Evolutionary conservation across 495 filamentous ascomycete species (phyloP).

Genomic region (Apiosordaria backusii): DNA sequence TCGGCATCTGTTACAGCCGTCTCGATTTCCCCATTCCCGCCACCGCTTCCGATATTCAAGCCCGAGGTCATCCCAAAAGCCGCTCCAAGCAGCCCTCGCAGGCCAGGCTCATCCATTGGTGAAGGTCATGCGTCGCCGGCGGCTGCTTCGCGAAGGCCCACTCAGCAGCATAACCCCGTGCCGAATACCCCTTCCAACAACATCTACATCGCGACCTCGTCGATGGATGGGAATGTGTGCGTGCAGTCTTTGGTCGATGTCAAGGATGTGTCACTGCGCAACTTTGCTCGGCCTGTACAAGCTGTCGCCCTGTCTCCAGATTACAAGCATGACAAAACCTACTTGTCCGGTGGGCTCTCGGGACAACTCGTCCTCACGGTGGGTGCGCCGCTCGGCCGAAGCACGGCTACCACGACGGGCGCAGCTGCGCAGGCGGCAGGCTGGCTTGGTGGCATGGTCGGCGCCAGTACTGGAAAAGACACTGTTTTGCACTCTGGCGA

Average conservation of each 20-base stretch:
- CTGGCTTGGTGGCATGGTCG: conserved; percentile 86
- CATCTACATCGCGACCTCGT: conserved; percentile 88
- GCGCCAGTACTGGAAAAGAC: conserved; percentile 75
- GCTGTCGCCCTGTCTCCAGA: conserved; percentile 89
- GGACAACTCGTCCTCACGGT: conserved; percentile 87
- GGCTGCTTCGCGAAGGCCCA: conserved; percentile 45
- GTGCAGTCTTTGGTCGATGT: conserved; percentile 71
- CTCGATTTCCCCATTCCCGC: conserved; percentile 87
- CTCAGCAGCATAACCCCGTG: conserved; percentile 44
- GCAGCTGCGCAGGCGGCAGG: conserved; percentile 76
- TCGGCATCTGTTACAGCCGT: conserved; percentile 83
- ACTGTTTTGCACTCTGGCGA: conserved; percentile 88
- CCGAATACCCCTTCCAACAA: conserved; percentile 74
- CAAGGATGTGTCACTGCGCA: conserved; percentile 79
- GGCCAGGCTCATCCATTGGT: conserved; percentile 38
- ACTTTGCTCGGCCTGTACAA: conserved; percentile 89
- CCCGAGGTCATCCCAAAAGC: conserved; percentile 49
- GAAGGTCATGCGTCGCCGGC: conserved; percentile 52
- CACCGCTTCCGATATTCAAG: conserved; percentile 60
- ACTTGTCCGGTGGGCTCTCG: conserved; percentile 84
- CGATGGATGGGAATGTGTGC: conserved; percentile 93
- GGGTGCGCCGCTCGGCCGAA: conserved; percentile 72
- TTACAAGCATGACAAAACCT: conserved; percentile 80
- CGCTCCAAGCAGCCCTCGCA: conserved; percentile 41
- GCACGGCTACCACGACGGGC: conserved; percentile 73